Evolutionary conservation across 768 basidiomycete genomes (phyloP).

Genomic region (Phylloporus scabripes): DNA sequence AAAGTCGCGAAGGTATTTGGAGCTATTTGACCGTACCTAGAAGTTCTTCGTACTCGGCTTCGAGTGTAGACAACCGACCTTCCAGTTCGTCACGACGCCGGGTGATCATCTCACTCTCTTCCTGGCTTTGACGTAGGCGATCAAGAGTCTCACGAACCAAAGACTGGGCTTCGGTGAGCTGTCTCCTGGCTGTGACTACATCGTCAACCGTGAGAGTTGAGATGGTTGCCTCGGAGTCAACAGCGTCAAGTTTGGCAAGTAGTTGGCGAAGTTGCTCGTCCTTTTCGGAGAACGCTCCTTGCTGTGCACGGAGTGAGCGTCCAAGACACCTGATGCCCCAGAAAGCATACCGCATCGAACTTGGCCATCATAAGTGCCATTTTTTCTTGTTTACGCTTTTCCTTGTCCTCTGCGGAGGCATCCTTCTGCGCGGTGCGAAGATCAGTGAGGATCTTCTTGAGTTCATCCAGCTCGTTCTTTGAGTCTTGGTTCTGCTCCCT

Average conservation of each 20-base stretch:
- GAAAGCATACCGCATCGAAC: constrained; percentile 77
- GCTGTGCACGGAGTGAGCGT: constrained; percentile 38
- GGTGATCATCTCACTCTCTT: constrained; percentile 83
- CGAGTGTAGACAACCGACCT: constrained; percentile 68
- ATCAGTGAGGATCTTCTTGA: constrained; percentile 73
- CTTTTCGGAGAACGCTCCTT: constrained; percentile 93
- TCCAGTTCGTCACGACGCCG: constrained; percentile 88
- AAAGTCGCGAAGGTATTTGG: not conserved
- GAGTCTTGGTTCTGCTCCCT: constrained; percentile 92
- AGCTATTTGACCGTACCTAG: constrained; percentile 56
- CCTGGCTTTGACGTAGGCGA: constrained; percentile 80
- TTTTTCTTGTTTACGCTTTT: constrained; percentile 98
- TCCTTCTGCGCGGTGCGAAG: constrained; percentile 79
- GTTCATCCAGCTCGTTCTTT: constrained; percentile 82
- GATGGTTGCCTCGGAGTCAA: constrained; percentile 55
- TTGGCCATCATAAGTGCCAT: constrained; percentile 99
- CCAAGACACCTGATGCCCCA: not conserved
- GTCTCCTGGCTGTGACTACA: constrained; percentile 74
- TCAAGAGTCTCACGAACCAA: constrained; percentile 86
- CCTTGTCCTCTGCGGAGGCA: constrained; percentile 89
- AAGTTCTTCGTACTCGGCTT: constrained; percentile 95
- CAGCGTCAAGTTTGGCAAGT: constrained; percentile 75
- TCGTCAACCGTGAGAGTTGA: constrained; percentile 69
- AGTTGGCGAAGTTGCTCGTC: constrained; percentile 87
- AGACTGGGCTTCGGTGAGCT: constrained; percentile 84